Evolutionary conservation across 495 filamentous ascomycete species (phyloP), one percentile per base, ranked within the genome.

Genomic region (Hypoxylon subgilvum): DNA sequence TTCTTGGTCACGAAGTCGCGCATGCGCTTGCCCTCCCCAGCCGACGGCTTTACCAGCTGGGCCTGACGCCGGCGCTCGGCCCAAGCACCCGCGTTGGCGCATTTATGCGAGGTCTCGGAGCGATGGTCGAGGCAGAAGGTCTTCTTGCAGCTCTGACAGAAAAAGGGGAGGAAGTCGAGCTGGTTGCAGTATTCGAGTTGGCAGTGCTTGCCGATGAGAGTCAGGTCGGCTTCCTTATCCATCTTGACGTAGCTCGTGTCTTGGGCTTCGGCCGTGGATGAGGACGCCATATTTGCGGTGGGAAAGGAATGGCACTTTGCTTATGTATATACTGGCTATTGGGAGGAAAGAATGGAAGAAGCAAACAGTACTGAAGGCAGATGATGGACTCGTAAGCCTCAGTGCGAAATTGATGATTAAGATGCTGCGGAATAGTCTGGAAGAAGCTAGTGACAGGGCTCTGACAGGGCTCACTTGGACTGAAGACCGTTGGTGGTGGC

Each of bases 111-210:
- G 41, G 84, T 82, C 74, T 97, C 93, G 67, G 85, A 88, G 47
- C 94, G 90, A 81, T 98, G 94, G 70, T 97, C 91, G 68, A 95
- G 88, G 72, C 94, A 98, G 81, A 85, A 98, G 40, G 87, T 95
- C 39, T 86, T 82, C 60, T 69, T 64, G 67, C 94, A 98, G 69
- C 87, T 92, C 73, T 94, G 88, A 80, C 94, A 98, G 62, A 84
- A 81, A 77, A 97, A 98, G 31, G 94, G 94, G 8, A 98, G 87
- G 77, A 97, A 97, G 76, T 97, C 95, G 39, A 97, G 89, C 67
- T 89, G 87, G 70, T 92, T 86, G 82, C 94, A 98, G 81, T 90
- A 92, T 60, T 84, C 74, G 75, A 88, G 86, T 74, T 97, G 85
- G 81, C 94, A 98, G 78, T 96, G 91, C 48, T 85, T 84, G 65